phyloP scores from a whole-genome alignment of 441 rosid species.

The Erysimum pusillum region DNA sequence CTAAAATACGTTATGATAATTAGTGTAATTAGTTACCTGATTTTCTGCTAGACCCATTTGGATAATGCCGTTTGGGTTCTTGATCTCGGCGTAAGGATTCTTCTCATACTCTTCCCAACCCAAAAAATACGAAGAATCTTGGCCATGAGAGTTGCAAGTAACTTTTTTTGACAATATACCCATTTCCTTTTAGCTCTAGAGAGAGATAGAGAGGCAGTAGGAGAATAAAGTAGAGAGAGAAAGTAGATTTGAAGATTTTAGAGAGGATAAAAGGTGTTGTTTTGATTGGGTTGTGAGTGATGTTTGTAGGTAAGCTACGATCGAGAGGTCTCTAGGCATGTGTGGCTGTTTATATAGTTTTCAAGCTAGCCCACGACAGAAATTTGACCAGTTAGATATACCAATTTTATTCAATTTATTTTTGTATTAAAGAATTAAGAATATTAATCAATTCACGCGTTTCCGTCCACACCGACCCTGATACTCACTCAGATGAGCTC shows the following conservation, averaged over 20 bases:
- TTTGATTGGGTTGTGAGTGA: slow-evolving; percentile 42
- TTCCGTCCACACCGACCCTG: slow-evolving; percentile 50
- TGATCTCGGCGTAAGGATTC: slow-evolving; percentile 75
- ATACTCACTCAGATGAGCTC: slow-evolving; percentile 40
- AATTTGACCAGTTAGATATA: slow-evolving; percentile 42
- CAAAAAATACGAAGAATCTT: slow-evolving; percentile 88
- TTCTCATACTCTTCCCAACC: slow-evolving; percentile 96
- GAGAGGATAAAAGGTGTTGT: slow-evolving; percentile 15
- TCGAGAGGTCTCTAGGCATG: slow-evolving; percentile 47
- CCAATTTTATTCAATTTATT: slow-evolving; percentile 12
- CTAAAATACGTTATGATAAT: background rate
- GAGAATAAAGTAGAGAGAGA: slow-evolving; percentile 15
- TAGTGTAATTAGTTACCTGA: slow-evolving; percentile 53
- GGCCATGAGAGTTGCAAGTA: slow-evolving; percentile 81
- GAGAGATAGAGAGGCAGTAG: background rate
- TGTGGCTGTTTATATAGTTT: slow-evolving; percentile 49
- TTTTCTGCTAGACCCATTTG: slow-evolving; percentile 99
- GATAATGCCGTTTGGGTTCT: slow-evolving; percentile 81
- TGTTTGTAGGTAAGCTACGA: slow-evolving; percentile 51
- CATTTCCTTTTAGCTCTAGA: slow-evolving; percentile 49
- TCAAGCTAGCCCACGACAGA: slow-evolving; percentile 45
- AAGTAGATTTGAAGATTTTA: slow-evolving; percentile 14
- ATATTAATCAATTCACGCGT: slow-evolving; percentile 47
- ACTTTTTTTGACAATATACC: slow-evolving; percentile 74
- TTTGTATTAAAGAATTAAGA: slow-evolving; percentile 30